Evolutionary conservation across 2,329 filamentous ascomycete genomes (phyloP).

Genomic region (Zalaria obscura): DNA sequence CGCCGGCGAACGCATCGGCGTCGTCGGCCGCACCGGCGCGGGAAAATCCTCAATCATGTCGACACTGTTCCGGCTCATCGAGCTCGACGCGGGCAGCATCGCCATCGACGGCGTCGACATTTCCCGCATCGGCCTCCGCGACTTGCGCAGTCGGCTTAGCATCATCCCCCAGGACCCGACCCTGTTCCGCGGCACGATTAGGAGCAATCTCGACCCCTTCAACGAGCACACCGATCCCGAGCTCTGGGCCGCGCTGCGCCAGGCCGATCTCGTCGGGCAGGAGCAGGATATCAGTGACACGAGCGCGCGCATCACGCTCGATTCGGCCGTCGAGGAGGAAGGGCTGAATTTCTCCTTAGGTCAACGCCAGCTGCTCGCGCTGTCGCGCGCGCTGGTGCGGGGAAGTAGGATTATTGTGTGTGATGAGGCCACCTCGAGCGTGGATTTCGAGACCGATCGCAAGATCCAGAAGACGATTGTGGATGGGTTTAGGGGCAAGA

Average conservation of each 20-base stretch:
- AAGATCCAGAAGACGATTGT: conserved; percentile 89
- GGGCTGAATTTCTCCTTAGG: conserved; percentile 92
- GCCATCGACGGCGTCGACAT: conserved; percentile 43
- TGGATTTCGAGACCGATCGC: conserved; percentile 93
- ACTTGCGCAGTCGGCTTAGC: conserved; percentile 55
- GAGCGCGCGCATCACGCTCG: conserved; percentile 56
- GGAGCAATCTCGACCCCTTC: conserved; percentile 71
- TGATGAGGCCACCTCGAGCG: conserved; percentile 85
- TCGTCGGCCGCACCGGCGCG: conserved; percentile 69
- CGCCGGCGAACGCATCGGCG: conserved; percentile 66
- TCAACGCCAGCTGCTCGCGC: conserved; percentile 87
- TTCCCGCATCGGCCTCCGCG: conserved; percentile 57
- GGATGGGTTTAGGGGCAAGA: conserved; percentile 70
- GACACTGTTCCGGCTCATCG: conserved; percentile 58
- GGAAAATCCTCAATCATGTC: conserved; percentile 78
- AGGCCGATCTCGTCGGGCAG: conserved; percentile 61
- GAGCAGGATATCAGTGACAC: conserved; percentile 31
- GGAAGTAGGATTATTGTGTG: conserved; percentile 86
- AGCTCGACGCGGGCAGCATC: conserved; percentile 32
- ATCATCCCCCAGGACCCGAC: conserved; percentile 81
- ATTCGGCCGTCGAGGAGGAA: conserved; percentile 79
- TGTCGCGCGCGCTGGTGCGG: conserved; percentile 79
- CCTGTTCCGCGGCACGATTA: conserved; percentile 66
- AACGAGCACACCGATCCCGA: conserved; percentile 62
- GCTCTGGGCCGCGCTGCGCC: conserved; percentile 63